These are phyloP conservation scores for Ceratocystis cubensis DNA, from an alignment of 2,329 filamentous ascomycete genomes.

Conservation along the genomic window DNA sequence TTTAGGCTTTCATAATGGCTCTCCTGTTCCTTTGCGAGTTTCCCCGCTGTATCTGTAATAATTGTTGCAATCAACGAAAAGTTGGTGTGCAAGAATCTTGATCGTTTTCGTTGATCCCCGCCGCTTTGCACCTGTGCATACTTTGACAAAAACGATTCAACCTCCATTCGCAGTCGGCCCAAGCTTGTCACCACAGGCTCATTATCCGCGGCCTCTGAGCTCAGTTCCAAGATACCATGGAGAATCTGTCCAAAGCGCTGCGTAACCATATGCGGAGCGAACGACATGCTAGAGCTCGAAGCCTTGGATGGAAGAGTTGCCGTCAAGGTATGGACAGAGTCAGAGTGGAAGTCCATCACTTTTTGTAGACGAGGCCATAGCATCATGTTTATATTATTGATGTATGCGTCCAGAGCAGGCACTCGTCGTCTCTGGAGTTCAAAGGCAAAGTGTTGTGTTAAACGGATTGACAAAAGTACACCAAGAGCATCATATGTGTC, in stretches of 20 bases:
- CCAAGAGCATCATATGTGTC: slow-evolving; percentile 75
- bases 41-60: slow-evolving; percentile 63
- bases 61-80: slow-evolving; percentile 92
- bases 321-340: slow-evolving; percentile 59
- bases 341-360: slow-evolving; percentile 85
- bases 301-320: slow-evolving; percentile 39
- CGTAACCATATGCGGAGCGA: slow-evolving; percentile 80
- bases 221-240: slow-evolving; percentile 70
- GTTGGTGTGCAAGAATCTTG: slow-evolving; percentile 89
- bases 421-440: slow-evolving; percentile 84
- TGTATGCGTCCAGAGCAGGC: slow-evolving; percentile 76
- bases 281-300: slow-evolving; percentile 33
- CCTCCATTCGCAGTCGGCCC: slow-evolving; percentile 61
- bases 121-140: slow-evolving; percentile 53
- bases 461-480: slow-evolving; percentile 74
- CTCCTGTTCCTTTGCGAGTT: slow-evolving; percentile 62
- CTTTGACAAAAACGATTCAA: slow-evolving; percentile 70
- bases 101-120: slow-evolving; percentile 65
- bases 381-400: slow-evolving; percentile 90
- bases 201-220: slow-evolving; percentile 83
- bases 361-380: slow-evolving; percentile 93
- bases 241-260: slow-evolving; percentile 92
- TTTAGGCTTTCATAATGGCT: slow-evolving; percentile 60
- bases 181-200: slow-evolving; percentile 81
- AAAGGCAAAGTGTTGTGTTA: slow-evolving; percentile 91